These are phyloP conservation scores for Asclepias syriaca DNA, from an alignment of 257 asterid species.

Conservation along the genomic window DNA sequence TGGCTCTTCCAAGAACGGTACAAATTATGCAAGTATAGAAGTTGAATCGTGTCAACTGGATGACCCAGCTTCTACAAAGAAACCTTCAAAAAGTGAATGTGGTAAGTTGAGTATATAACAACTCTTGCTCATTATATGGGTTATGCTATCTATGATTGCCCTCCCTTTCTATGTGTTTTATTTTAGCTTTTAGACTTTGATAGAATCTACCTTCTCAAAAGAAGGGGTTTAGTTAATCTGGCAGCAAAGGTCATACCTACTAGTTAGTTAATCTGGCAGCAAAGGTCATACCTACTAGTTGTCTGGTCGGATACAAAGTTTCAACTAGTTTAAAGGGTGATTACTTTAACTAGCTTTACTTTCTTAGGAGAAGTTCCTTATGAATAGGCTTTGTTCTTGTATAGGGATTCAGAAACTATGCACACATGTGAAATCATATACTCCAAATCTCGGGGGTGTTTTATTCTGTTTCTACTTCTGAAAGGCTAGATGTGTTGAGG, in stretches of 20 bases:
- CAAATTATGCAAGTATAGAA: slow-evolving; percentile 46
- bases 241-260: not conserved
- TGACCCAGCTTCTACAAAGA: slow-evolving; percentile 26
- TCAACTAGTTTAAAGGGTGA: not conserved
- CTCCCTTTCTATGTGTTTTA: not conserved
- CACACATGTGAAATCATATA: no score
- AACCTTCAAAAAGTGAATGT: slow-evolving; percentile 23
- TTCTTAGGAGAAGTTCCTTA: no score
- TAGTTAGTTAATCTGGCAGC: not conserved
- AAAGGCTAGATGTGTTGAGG: no score
- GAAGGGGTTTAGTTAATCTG: not conserved
- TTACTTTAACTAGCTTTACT: no score
- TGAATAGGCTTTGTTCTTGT: no score
- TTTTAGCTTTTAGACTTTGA: not conserved
- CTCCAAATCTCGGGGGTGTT: no score
- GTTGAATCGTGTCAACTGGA: slow-evolving; percentile 53
- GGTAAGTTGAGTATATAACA: slow-evolving; percentile 35
- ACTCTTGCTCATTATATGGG: not conserved
- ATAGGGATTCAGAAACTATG: no score
- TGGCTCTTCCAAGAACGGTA: slow-evolving; percentile 33
- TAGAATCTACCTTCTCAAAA: not conserved
- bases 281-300: not conserved
- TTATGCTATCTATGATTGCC: slow-evolving; percentile 7
- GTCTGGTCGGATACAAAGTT: not conserved
- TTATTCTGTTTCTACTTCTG: no score